Percentiles rank a stretch among this genome's conserved stretches.
Evolutionary conservation across 2,329 filamentous ascomycete genomes (phyloP).

Genomic region (Phialemonium atrogriseum): DNA sequence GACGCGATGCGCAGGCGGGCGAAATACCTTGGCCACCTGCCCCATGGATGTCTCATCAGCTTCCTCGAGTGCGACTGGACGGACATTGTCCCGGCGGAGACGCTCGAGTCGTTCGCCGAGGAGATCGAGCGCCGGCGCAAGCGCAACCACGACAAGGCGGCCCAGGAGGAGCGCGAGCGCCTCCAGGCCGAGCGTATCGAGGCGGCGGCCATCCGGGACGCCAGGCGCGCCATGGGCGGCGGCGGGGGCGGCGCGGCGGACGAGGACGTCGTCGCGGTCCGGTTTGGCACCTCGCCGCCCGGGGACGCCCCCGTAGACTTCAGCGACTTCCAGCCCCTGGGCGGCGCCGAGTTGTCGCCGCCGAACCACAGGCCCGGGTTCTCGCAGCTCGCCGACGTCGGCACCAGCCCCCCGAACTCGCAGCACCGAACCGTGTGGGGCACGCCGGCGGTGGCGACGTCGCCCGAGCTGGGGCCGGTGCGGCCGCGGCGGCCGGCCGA

Average conservation of each 20-base stretch:
- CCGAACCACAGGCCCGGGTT: constrained; percentile 54
- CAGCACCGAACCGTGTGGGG: constrained; percentile 83
- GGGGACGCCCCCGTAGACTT: constrained; percentile 34
- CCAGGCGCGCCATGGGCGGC: constrained; percentile 45
- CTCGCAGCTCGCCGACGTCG: constrained; percentile 64
- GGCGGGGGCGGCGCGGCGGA: constrained; percentile 32
- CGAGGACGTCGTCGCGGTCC: constrained; percentile 22
- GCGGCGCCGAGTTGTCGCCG: constrained; percentile 41
- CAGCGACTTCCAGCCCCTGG: constrained; percentile 59
- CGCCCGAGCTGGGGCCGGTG: constrained; percentile 35
- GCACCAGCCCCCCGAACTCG: constrained; percentile 73
- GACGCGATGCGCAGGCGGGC: constrained; percentile 74
- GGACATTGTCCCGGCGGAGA: constrained; percentile 69
- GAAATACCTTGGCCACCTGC: constrained; percentile 81
- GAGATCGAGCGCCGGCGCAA: constrained; percentile 73
- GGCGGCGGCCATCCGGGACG: constrained; percentile 53
- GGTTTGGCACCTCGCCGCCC: constrained; percentile 12
- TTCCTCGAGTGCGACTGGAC: constrained; percentile 96
- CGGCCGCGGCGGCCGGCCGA: constrained; percentile 42
- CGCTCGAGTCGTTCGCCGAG: constrained; percentile 64
- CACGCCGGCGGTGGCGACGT: constrained; percentile 58
- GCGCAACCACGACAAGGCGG: constrained; percentile 73
- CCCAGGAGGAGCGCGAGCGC: constrained; percentile 78
- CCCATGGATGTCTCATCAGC: constrained; percentile 81
- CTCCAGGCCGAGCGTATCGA: constrained; percentile 74